These are phyloP conservation scores for Fusarium equiseti DNA, from an alignment of 2,329 filamentous ascomycete genomes.

Conservation along the genomic window DNA sequence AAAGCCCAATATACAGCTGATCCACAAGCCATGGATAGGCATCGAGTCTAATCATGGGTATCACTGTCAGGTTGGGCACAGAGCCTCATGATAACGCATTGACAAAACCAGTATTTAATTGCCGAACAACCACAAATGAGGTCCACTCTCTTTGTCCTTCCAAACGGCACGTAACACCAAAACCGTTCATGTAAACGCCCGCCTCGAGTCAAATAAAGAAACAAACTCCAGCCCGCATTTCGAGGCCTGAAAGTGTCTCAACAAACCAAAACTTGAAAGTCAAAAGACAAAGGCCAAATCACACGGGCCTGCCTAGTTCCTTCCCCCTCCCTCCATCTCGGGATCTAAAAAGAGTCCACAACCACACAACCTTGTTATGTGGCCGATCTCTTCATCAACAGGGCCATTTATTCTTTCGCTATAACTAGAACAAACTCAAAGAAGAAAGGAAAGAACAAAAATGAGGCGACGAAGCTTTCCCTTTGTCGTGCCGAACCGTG, in stretches of 20 bases:
- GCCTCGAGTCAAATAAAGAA: slow-evolving; percentile 9
- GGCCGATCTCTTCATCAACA: slow-evolving; percentile 32
- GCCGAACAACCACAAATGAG: slow-evolving; percentile 3
- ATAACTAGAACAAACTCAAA: slow-evolving; percentile 11
- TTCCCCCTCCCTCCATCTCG: slow-evolving; percentile 30
- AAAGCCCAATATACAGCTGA: slow-evolving; percentile 9
- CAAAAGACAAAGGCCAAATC: slow-evolving; percentile 24
- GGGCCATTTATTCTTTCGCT: slow-evolving; percentile 15
- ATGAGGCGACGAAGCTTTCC: slow-evolving; percentile 30
- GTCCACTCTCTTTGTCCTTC: slow-evolving; percentile 19
- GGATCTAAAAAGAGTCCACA: slow-evolving; percentile 21
- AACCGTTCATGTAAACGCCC: slow-evolving; percentile 23
- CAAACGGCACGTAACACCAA: slow-evolving; percentile 18
- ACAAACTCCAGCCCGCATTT: not conserved
- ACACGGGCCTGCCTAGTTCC: slow-evolving; percentile 23
- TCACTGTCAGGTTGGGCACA: slow-evolving; percentile 20
- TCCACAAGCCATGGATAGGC: slow-evolving; percentile 19
- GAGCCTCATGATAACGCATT: slow-evolving; percentile 28
- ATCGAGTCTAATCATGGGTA: slow-evolving; percentile 7
- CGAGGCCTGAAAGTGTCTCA: slow-evolving; percentile 6
- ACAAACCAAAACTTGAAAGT: not conserved
- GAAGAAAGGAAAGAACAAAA: slow-evolving; percentile 1
- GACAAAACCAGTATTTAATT: slow-evolving; percentile 6
- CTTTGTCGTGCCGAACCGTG: slow-evolving; percentile 33
- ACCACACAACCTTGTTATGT: slow-evolving; percentile 7